Base-by-base conservation (phyloP, 108 stramenopile species). In the Aurantiochytrium sp. region DNA sequence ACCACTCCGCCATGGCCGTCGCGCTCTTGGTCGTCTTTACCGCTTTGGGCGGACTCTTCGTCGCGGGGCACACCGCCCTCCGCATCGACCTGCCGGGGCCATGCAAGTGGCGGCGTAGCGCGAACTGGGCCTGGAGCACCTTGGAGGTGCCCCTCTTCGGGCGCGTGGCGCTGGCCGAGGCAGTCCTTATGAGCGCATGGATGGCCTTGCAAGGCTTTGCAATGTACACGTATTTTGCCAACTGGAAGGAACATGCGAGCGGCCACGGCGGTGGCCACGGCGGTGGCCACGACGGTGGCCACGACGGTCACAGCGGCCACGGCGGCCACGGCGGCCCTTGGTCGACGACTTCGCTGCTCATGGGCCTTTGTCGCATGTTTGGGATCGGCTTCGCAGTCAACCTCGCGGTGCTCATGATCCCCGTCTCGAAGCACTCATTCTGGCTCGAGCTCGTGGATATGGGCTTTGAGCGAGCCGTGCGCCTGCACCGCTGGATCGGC, bases 341-440 rank as follows among this genome's bases (percentile, higher is more conserved):
- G n/a, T n/a, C n/a, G n/a, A n/a, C n/a, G n/a, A n/a, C n/a, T n/a
- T n/a, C 39, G 2, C 8, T 81, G 6, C 12, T 41, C 21, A 81
- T 81, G 73, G 73, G 24, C 2, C 42, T 81, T 24, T 81, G 73
- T 24, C 39, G 73, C 27, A 81, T 81, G 73, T 48, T 81, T 42
- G 73, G 73, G 12, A 4, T 81, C 32, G 73, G 73, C n/a, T 48
- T 81, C 24, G 73, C 21, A 39, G 73, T 81, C 36, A 48, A 81
- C 30, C 3, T 41, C 36, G 45, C 45, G 6, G 39, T 81, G 12
- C 42, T 48, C 39, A 81, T 81, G 39, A 15, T 81, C 39, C 73
- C 73, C 6, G 73, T 81, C 42, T 81, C 73, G 19, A 81, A 81
- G 39, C 73, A 81, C 30, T 41, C 73, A 24, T 81, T 81, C 45